Conservation (phyloP, 441 rosid genomes). For the Populus hybrid region DNA sequence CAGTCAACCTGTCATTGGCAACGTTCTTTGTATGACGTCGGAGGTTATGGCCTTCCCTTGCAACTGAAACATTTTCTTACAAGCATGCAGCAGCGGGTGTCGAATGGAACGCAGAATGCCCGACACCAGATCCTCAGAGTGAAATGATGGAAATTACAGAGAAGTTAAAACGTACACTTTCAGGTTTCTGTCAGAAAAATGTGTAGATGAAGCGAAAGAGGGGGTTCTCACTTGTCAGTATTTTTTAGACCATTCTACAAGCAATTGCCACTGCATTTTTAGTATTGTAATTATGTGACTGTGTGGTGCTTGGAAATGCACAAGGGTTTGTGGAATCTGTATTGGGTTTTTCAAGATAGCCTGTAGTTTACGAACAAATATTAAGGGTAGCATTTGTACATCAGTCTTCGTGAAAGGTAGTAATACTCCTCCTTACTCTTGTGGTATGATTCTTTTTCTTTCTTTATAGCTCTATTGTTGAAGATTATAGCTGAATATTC, state of each 20-base stretch:
- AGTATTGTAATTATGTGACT: slow-evolving; percentile 15
- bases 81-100: not conserved
- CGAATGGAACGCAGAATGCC: slow-evolving; percentile 7
- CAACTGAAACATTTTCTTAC: not conserved
- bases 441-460: not conserved
- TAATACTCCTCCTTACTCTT: not conserved
- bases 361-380: slow-evolving; percentile 6
- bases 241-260: not conserved
- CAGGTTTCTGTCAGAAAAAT: slow-evolving; percentile 11
- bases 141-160: slow-evolving; percentile 4
- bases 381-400: slow-evolving; percentile 24
- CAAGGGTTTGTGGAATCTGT: slow-evolving; percentile 12
- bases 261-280: slow-evolving; percentile 12
- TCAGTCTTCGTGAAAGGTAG: slow-evolving; percentile 13
- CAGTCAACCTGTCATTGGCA: slow-evolving; percentile 4
- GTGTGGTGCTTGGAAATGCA: slow-evolving; percentile 26
- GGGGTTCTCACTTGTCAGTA: not conserved
- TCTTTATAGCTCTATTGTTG: not conserved
- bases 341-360: slow-evolving; percentile 15
- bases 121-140: not conserved
- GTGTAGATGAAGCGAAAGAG: slow-evolving; percentile 7
- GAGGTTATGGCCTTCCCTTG: slow-evolving; percentile 3
- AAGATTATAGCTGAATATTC: not conserved
- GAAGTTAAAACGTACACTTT: not conserved
- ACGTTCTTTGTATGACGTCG: not conserved